Base-by-base conservation (phyloP, 352 stramenopile genomes). In the Phytophthora crassamura region DNA sequence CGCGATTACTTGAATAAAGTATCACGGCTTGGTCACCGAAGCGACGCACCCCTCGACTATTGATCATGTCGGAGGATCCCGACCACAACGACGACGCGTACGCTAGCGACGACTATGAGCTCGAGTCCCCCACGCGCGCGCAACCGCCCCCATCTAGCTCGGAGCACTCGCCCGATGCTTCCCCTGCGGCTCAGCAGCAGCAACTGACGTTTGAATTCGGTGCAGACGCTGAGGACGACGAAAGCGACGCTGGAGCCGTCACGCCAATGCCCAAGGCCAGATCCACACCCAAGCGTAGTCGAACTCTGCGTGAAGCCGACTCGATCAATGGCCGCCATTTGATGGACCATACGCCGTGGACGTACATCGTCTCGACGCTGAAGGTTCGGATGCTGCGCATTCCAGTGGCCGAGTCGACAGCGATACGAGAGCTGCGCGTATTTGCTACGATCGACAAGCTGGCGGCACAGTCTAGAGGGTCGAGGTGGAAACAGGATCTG, bases 361-460 rank as follows among this genome's bases (percentile, higher is more conserved):
- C 61, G 41, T 91, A 79, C 46, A 68, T 64, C 4, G 64, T 91
- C 47, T 60, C 59, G 18, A 70, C 70, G 11, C 64, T 61, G 41
- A 73, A 78, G 16, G 71, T 88, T 1, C 80, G 82, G 4, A 66
- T 68, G 47, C 65, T 91, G 28, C 72, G 75, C 16, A 72, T 91
- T 30, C 80, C 82, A 9, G 49, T 85, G 8, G 34, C 32, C 3
- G 53, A 71, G 39, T 76, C 73, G 1, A 32, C 45, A n/a, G 49
- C 43, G 10, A 77, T 91, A 22, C 74, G 71, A 14, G 78, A 89
- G 39, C 61, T 91, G n/a, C 68, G 78, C 5, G 73, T 91, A 32
- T 91, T 89, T 59, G 77, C 74, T 0, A 67, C 61, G 20, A 41
- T 91, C 4, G 78, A 86, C 63, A 86, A 82, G 48, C 78, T 84